Evolutionary conservation across 768 basidiomycete genomes (phyloP).

Genomic region (Serendipita vermifera): DNA sequence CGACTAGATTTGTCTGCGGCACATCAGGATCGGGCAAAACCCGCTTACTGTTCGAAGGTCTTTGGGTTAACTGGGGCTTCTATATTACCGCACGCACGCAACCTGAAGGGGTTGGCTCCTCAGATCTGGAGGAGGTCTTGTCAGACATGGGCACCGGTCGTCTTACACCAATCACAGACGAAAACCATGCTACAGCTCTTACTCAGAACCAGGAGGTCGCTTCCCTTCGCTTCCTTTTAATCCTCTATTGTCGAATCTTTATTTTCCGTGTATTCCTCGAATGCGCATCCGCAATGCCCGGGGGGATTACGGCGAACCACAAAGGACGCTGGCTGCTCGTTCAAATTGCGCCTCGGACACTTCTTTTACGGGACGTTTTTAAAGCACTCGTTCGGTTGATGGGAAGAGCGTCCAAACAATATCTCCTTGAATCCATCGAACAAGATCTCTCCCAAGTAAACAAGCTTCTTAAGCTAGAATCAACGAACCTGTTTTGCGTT

Average conservation of each 20-base stretch:
- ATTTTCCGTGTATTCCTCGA: background rate
- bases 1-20: background rate
- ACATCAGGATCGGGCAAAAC: constrained; percentile 6
- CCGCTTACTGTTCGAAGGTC: constrained; percentile 2
- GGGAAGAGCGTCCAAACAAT: background rate
- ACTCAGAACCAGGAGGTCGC: background rate
- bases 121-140: background rate
- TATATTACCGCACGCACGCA: background rate
- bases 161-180: background rate
- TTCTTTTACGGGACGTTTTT: background rate
- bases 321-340: background rate
- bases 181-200: background rate
- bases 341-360: background rate
- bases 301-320: background rate
- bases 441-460: too few species aligned
- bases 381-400: background rate
- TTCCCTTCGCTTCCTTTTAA: background rate
- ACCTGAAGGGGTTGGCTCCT: background rate
- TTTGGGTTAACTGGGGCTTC: background rate
- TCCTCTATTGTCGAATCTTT: background rate
- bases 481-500: too few species aligned
- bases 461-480: too few species aligned
- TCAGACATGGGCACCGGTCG: background rate
- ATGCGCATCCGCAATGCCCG: background rate
- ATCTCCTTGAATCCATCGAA: too few species aligned